Evolutionary conservation across 345 rosid species (phyloP), one percentile per base, ranked within the genome.

Genomic region (Citrus cavaleriei): DNA sequence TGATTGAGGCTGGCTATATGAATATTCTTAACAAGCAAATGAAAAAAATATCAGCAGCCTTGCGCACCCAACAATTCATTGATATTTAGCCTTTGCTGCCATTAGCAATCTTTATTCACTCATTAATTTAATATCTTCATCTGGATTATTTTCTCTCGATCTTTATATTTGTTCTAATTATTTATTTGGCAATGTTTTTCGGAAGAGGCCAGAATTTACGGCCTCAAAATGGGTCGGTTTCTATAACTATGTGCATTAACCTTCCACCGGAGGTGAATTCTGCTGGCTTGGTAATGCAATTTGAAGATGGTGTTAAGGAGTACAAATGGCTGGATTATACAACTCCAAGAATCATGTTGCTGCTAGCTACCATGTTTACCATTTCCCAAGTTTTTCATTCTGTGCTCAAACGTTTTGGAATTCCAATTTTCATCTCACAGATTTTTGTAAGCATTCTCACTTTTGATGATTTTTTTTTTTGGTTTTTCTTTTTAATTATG

Each of bases 341-440:
- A 14, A 21, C 42, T 35, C 83, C 87, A 13, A 74, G 63, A 37
- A 6, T 80, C 34, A 34, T 77, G 25, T 25, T 85, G 34, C 79
- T 80, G 25, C 54, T 79, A 42, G 16, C 51, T 7, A 10, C 78
- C 6, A 72, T 74, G 21, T 77, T 81, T 40, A 18, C 40, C 19
- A 19, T 74, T 40, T 70, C 87, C 9, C 85, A 79, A 40, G n/a
- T 28, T 13, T 28, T 57, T 69, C 61, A 75, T 65, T 76, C 70
- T 7, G 34, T 62, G 6, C 80, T 85, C 24, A 82, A 73, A 68
- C 57, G 57, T 28, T 4, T 77, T 0, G 79, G 81, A 5, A 3
- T 82, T 13, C 85, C 87, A 42, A 4, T 34, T 3, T 28, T 85
- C 30, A 34, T 80, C 51, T 78, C 87, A 51, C 81, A 85, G n/a